Percentiles rank a stretch among this genome's conserved stretches.
Evolutionary conservation across 257 asterid species (phyloP).

Genomic region (Verbena officinalis): DNA sequence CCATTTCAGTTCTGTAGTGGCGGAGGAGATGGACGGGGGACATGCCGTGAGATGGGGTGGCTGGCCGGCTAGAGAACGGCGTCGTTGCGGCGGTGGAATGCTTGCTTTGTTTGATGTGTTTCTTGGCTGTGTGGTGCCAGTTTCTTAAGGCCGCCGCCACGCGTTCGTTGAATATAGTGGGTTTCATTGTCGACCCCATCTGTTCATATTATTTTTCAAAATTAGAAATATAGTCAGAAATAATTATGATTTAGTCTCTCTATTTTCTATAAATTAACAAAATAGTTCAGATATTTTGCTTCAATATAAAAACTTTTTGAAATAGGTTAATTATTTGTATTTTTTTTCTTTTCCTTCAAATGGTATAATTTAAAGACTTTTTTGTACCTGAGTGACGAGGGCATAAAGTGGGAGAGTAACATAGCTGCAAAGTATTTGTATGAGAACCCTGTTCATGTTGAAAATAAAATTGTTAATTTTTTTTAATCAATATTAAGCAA

Average conservation of each 20-base stretch:
- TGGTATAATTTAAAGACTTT: no score
- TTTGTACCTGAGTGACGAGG: conserved; percentile 88
- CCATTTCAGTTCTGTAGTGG: conserved; percentile 44
- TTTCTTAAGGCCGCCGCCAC: conserved; percentile 70
- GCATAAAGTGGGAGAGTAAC: conserved; percentile 96
- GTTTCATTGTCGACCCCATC: conserved; percentile 96
- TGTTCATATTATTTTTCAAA: no score
- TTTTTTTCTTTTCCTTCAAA: no score
- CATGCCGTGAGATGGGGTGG: conserved; percentile 61
- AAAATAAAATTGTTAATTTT: background rate
- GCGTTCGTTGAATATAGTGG: conserved; percentile 78
- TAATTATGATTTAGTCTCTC: no score
- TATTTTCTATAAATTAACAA: no score
- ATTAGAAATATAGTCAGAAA: no score
- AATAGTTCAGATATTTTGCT: background rate
- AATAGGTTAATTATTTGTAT: no score
- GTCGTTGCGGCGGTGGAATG: conserved; percentile 42
- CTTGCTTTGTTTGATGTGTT: conserved; percentile 64
- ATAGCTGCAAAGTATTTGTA: conserved; percentile 81
- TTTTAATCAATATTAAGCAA: no score
- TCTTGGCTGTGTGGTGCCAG: conserved; percentile 92
- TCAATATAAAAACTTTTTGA: background rate
- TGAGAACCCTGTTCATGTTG: conserved; percentile 54
- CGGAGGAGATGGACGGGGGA: conserved; percentile 83
- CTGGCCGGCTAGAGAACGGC: conserved; percentile 60